Evolutionary conservation across 805 yeast genomes (phyloP), one percentile per base, ranked within the genome.

Genomic region (Wickerhamomyces kurtzmanii): DNA sequence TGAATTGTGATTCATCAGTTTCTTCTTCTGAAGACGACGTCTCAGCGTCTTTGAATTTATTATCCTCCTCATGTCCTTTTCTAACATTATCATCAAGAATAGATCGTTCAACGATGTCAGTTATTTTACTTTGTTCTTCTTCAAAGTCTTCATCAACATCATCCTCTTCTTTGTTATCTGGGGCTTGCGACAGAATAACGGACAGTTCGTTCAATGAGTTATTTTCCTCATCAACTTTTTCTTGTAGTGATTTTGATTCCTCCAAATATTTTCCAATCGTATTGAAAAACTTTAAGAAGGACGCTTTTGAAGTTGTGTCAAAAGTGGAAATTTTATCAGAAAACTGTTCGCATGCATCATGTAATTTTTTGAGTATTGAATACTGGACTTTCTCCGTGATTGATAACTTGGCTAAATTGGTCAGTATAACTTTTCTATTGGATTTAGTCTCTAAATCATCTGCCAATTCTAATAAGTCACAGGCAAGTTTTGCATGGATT

Each of bases 401-500:
- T 18, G 42, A 45, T 12, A 81, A 55, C 36, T 69, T 71, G 15
- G 62, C 55, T 18, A 82, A 50, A 24, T 65, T 64, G 10, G 54
- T 53, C 8, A 79, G 45, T 2, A 81, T 56, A 20, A 73, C 59
- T 34, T 69, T 77, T 34, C 70, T 70, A 20, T 50, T 57, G 36
- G 70, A 75, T 20, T 69, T 65, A 5, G 71, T 58, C 3, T 65
- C 75, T 19, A 58, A 43, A 17, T 50, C 54, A 5, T 55, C 65
- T 14, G 78, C 53, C 1, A 68, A 59, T 17, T 61, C 63, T 26
- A 82, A 43, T 8, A 81, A 51, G 15, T 73, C 75, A 17, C 64
- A 47, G 1, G 71, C 70, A 36, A 78, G 70, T 38, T 61, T 63
- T 4, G 75, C 47, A 37, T 81, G 91, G 5, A 71, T 54, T 8